Base-by-base conservation (phyloP, 2,329 filamentous ascomycete genomes). In the Penicillium italicum region DNA sequence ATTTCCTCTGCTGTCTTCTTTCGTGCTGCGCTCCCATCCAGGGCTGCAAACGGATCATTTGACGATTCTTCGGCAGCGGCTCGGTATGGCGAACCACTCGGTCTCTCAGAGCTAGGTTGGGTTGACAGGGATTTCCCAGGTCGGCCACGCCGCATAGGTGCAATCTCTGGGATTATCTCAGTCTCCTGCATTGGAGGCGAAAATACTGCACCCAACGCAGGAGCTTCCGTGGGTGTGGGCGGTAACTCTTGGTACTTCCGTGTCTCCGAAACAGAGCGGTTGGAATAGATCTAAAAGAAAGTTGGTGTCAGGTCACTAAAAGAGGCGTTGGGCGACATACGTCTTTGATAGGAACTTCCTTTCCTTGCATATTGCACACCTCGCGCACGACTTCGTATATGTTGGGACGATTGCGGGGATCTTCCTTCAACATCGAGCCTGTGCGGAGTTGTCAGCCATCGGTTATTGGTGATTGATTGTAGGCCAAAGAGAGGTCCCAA, bases 311-410 rank as follows among this genome's bases (percentile, higher is more conserved):
- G 42, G 46, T 46, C 33, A 43, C 16, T 14, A 18, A 20, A 40
- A 11, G 40, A 44, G 50, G 20, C 5, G 7, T 11, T 22, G 9
- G 28, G 26, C 4, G 5, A 74, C 88, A 72, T 79, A 95, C 91
- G 77, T 99, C 92, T 77, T 90, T 88, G 65, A 99, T 89, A 0
- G 92, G 92, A 10, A 92, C 82, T 62, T 92, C 86, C 57, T 87
- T 87, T 53, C 91, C 90, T 70, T 94, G 89, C 90, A 99, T 95
- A 34, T 83, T 79, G 73, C 92, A 97, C 30, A 88, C 85, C 76
- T 97, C 92, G 59, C 86, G 85, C 31, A 99, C 79, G 4, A 96
- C 91, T 73, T 97, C 89, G 70, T 96, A 99, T 59, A 99, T 96
- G 69, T 93, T 97, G 4, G 94, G 94, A 60, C 94, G 84, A 48